These are phyloP conservation scores for Neofusicoccum cordaticola DNA, from an alignment of 2,329 filamentous ascomycete species.

Conservation along the genomic window DNA sequence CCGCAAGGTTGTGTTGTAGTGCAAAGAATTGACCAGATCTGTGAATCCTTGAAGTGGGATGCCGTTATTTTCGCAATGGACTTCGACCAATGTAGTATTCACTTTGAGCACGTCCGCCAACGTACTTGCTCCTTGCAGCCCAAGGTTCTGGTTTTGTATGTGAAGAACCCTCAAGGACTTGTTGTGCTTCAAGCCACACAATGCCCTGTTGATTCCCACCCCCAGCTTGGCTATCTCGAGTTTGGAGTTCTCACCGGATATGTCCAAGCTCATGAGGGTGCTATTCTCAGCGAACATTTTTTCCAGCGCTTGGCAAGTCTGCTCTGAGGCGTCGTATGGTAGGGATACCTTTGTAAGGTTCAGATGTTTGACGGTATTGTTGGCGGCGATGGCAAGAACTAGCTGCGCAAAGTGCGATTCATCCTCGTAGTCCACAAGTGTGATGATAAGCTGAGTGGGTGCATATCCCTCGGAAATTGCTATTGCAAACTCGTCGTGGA, in stretches of 20 bases:
- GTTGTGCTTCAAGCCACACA: slow-evolving; percentile 64
- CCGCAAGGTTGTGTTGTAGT: slow-evolving; percentile 61
- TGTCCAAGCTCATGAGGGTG: slow-evolving; percentile 65
- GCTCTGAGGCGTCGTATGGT: slow-evolving; percentile 65
- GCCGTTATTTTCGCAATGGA: slow-evolving; percentile 70
- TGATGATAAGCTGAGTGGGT: slow-evolving; percentile 63
- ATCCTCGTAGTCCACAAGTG: slow-evolving; percentile 66
- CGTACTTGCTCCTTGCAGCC: slow-evolving; percentile 66
- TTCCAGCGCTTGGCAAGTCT: slow-evolving; percentile 63
- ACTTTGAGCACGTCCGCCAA: slow-evolving; percentile 65
- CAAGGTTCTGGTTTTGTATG: slow-evolving; percentile 67
- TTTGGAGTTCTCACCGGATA: slow-evolving; percentile 69
- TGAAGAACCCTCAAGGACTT: slow-evolving; percentile 59
- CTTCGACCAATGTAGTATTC: slow-evolving; percentile 61
- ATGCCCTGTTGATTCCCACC: slow-evolving; percentile 64
- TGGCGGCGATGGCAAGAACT: slow-evolving; percentile 59
- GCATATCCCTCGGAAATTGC: slow-evolving; percentile 54
- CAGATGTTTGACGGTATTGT: slow-evolving; percentile 61
- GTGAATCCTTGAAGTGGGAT: slow-evolving; percentile 70
- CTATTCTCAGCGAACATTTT: slow-evolving; percentile 65
- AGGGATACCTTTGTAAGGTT: slow-evolving; percentile 70
- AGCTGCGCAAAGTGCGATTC: slow-evolving; percentile 63
- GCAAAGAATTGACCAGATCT: slow-evolving; percentile 65
- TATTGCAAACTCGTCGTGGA: slow-evolving; percentile 51
- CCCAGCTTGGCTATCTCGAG: slow-evolving; percentile 69